Evolutionary conservation across 2,329 filamentous ascomycete species (phyloP).

Genomic region (Helminthosporium solani): DNA sequence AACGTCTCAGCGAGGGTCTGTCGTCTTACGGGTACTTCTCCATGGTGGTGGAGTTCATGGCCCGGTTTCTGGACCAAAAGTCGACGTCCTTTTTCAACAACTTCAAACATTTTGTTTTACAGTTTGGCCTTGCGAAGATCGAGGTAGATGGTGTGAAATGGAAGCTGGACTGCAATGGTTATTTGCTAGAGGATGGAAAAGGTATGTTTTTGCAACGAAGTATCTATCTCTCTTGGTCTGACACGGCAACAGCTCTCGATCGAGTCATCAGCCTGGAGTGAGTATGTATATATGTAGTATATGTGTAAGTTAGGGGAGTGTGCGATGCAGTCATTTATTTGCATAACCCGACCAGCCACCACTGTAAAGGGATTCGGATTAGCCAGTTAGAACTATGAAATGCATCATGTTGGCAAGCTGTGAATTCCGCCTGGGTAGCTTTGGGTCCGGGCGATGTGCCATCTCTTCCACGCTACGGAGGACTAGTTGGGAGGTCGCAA

Average conservation of each 20-base stretch:
- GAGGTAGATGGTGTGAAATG: constrained; percentile 35
- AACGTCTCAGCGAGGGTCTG: constrained; percentile 30
- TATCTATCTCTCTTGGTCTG: constrained; percentile 3
- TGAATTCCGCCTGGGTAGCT: too few species aligned
- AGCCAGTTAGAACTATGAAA: too few species aligned
- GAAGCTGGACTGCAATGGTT: constrained; percentile 41
- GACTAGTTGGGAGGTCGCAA: constrained; percentile 5
- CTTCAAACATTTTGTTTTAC: constrained; percentile 38
- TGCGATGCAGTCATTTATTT: background rate
- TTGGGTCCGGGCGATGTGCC: background rate
- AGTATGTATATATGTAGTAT: background rate
- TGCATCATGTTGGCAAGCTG: too few species aligned
- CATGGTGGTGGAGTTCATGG: constrained; percentile 28
- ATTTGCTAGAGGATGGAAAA: constrained; percentile 35
- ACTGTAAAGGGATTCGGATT: too few species aligned
- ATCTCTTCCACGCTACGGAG: background rate
- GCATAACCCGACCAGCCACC: too few species aligned
- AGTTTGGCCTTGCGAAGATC: constrained; percentile 34
- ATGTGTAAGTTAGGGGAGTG: background rate
- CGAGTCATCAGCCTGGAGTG: constrained; percentile 33
- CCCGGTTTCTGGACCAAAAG: constrained; percentile 37
- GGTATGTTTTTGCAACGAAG: constrained; percentile 22
- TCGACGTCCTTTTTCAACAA: constrained; percentile 39
- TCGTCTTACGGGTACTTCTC: constrained; percentile 23
- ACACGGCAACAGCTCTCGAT: constrained; percentile 29